phyloP scores from a whole-genome alignment of 1,139 yeast genomes.

The Nakaseomyces kungkrabaensis region DNA sequence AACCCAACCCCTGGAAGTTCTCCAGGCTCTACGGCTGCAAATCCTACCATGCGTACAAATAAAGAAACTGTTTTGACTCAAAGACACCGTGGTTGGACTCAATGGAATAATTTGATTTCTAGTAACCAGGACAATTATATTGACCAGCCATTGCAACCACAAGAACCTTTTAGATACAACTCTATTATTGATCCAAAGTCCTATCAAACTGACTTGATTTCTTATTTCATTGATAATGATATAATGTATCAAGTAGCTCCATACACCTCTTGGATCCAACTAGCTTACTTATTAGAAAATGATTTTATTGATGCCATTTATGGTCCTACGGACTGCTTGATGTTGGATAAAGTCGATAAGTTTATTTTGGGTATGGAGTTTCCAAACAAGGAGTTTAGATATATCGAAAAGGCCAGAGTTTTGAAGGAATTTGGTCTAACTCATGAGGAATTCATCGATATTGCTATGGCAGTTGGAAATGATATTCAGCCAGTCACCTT shows the following conservation, averaged over 20 bases:
- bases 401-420: conserved; percentile 50
- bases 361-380: conserved; percentile 67
- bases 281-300: conserved; percentile 52
- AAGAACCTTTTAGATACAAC: conserved; percentile 29
- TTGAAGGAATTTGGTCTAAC: conserved; percentile 50
- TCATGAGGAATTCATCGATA: conserved; percentile 62
- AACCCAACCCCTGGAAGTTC: conserved; percentile 4
- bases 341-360: conserved; percentile 53
- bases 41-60: conserved; percentile 13
- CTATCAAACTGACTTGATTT: conserved; percentile 46
- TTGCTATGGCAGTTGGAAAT: conserved; percentile 67
- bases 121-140: conserved; percentile 28
- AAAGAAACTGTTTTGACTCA: conserved; percentile 20
- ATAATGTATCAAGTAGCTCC: conserved; percentile 75
- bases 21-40: conserved; percentile 3
- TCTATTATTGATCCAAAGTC: conserved; percentile 31
- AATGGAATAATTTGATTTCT: conserved; percentile 23
- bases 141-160: conserved; percentile 30
- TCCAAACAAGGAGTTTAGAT: conserved; percentile 49
- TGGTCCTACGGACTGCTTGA: conserved; percentile 73
- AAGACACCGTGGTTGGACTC: conserved; percentile 31
- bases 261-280: conserved; percentile 70
- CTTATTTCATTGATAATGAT: conserved; percentile 45
- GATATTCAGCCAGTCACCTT: conserved; percentile 59
- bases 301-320: conserved; percentile 63